These are phyloP conservation scores for Willaertia magna DNA, from an alignment of 208 protist species.

Conservation along the genomic window DNA sequence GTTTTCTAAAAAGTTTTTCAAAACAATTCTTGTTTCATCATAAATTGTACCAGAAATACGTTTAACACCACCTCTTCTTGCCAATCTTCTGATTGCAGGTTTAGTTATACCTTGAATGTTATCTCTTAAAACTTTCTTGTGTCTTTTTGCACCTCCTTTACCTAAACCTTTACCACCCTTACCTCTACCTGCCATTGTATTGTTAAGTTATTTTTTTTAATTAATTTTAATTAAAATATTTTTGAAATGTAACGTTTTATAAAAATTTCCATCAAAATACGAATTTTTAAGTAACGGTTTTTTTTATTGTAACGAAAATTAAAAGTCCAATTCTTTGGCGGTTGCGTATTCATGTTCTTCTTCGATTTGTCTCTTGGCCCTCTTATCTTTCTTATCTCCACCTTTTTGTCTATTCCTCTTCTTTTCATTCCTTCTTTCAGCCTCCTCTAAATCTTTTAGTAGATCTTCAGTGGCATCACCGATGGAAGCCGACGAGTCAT, in stretches of 20 bases:
- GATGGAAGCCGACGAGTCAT: background rate
- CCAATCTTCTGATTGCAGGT: conserved; percentile 66
- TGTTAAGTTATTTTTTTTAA: too few species aligned
- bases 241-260: too few species aligned
- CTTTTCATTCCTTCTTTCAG: background rate
- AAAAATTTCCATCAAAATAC: too few species aligned
- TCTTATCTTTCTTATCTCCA: too few species aligned
- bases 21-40: conserved; percentile 47
- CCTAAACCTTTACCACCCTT: conserved; percentile 11
- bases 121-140: conserved; percentile 66
- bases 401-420: too few species aligned
- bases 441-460: background rate
- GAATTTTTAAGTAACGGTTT: too few species aligned
- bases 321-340: too few species aligned
- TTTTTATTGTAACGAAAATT: too few species aligned
- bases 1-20: conserved; percentile 60
- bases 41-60: conserved; percentile 56
- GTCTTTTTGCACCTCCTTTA: conserved; percentile 38
- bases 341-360: too few species aligned
- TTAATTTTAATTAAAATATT: too few species aligned
- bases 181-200: background rate
- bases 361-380: too few species aligned
- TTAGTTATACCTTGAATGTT: conserved; percentile 64
- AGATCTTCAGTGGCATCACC: background rate
- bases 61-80: conserved; percentile 73